Evolutionary conservation across 192 early-diverging fungal genomes (phyloP).

Genomic region (Podochytrium sp.): DNA sequence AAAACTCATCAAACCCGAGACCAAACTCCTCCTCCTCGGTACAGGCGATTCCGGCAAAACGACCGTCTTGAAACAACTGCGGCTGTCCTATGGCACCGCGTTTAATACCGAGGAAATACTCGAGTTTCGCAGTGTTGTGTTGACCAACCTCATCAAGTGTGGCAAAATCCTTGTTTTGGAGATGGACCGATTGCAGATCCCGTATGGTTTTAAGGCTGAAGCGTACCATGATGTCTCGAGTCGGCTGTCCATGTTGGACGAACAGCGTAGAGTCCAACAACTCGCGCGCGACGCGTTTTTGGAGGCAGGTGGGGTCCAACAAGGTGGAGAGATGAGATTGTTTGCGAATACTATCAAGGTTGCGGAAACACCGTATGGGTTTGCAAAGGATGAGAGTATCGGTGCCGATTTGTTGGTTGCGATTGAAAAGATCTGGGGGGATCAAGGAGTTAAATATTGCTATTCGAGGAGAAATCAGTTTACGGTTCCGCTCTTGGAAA

Average conservation of each 20-base stretch:
- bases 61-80: conserved; percentile 46
- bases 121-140: conserved; percentile 30
- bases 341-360: not conserved
- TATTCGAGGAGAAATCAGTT: conserved; percentile 39
- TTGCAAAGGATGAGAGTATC: conserved; percentile 38
- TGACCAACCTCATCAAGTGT: conserved; percentile 36
- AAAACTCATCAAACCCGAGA: not conserved
- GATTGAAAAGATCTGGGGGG: conserved; percentile 42
- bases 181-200: conserved; percentile 34
- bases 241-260: too few species aligned
- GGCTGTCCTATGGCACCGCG: conserved; percentile 38
- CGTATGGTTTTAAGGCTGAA: conserved; percentile 14
- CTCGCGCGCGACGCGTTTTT: not conserved
- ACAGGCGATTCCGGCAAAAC: conserved; percentile 46
- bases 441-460: conserved; percentile 40
- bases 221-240: too few species aligned
- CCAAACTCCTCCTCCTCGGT: conserved; percentile 13
- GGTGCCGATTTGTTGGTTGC: not conserved
- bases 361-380: not conserved
- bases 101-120: conserved; percentile 33
- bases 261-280: too few species aligned
- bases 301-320: not conserved
- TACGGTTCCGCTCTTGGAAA: conserved; percentile 39
- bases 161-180: conserved; percentile 32
- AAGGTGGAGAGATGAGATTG: not conserved